phyloP scores from a whole-genome alignment of 257 asterid genomes.

The Solanum bukasovii region DNA sequence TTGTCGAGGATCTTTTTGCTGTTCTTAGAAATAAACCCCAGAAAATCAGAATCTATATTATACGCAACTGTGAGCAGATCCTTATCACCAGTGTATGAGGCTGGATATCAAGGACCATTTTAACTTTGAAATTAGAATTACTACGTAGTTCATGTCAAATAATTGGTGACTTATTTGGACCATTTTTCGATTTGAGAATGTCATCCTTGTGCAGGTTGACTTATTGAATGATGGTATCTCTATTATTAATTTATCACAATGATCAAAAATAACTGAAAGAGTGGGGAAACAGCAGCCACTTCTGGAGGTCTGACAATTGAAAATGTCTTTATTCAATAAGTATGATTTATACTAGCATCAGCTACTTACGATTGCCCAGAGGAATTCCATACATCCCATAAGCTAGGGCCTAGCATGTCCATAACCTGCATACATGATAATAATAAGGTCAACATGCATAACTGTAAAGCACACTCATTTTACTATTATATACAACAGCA shows the following conservation, averaged over 20 bases:
- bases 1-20: neutral
- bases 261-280: neutral
- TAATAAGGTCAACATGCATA: neutral
- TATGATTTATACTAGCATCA: neutral
- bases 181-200: neutral
- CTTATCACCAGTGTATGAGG: neutral
- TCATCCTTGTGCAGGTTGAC: neutral
- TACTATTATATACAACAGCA: neutral
- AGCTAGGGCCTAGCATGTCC: constrained; percentile 48
- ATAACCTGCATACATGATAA: constrained; percentile 26
- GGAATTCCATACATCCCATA: constrained; percentile 49
- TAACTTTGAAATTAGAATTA: neutral
- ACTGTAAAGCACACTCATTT: neutral
- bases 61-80: neutral
- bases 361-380: constrained; percentile 38
- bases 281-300: neutral
- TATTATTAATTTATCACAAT: neutral
- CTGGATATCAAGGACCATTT: neutral
- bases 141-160: neutral
- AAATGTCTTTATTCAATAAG: neutral
- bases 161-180: neutral
- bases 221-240: neutral
- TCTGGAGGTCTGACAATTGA: neutral
- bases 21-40: neutral
- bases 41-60: neutral